phyloP scores from a whole-genome alignment of 2,329 filamentous ascomycete genomes.

The Diplodia mutila region DNA sequence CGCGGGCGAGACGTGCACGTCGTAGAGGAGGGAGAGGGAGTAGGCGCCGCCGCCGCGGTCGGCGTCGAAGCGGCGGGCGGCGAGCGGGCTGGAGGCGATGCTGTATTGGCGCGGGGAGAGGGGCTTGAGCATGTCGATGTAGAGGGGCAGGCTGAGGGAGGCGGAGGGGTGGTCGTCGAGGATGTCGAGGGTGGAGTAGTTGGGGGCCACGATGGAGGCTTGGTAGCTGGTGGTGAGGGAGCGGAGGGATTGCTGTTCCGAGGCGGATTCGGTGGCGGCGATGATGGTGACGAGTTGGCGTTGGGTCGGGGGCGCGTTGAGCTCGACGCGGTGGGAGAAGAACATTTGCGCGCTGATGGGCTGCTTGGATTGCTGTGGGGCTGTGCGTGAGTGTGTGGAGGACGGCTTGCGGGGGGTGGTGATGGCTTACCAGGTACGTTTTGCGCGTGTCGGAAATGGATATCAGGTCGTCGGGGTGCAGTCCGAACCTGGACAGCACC shows the following conservation, averaged over 20 bases:
- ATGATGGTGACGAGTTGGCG: conserved; percentile 29
- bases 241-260: not conserved
- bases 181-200: conserved; percentile 30
- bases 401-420: not conserved
- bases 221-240: conserved; percentile 2
- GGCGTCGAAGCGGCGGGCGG: not conserved
- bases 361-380: conserved; percentile 8
- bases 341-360: conserved; percentile 28
- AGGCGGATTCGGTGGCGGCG: conserved; percentile 22
- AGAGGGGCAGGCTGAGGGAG: conserved; percentile 58
- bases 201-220: conserved; percentile 25
- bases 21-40: conserved; percentile 66
- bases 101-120: conserved; percentile 75
- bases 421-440: conserved; percentile 22
- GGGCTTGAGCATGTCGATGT: conserved; percentile 70
- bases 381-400: too few species aligned
- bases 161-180: conserved; percentile 30
- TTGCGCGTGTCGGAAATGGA: conserved; percentile 24
- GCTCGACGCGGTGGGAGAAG: conserved; percentile 30
- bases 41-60: conserved; percentile 37
- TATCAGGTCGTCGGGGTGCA: conserved; percentile 6
- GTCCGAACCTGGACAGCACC: not conserved
- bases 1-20: conserved; percentile 55
- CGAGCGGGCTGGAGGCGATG: conserved; percentile 71
- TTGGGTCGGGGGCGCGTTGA: conserved; percentile 29